Base-by-base conservation (phyloP, 371 early-diverging fungal species). In the Scutellospora calospora region DNA sequence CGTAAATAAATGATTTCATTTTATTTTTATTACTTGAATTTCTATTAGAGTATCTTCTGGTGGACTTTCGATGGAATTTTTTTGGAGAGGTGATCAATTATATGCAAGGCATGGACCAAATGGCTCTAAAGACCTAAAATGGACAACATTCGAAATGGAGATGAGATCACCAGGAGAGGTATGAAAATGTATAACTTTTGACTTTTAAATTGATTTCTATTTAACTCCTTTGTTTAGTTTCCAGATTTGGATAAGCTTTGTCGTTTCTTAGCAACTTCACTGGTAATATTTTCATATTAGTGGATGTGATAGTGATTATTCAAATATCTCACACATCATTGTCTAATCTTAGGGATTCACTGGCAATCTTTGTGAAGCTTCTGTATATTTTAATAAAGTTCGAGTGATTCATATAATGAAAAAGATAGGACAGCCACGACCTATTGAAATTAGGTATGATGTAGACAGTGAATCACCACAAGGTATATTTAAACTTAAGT, bases 31-130 rank as follows among this genome's bases (percentile, higher is more conserved):
- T 62, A 9, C 9, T 29, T 29, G 14, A 27, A n/a, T n/a, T n/a
- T n/a, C n/a, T n/a, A n/a, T n/a, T n/a, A 91, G 91, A 60, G 92
- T 91, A 11, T 85, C 88, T 65, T 93, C 94, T 1, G 93, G 93
- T n/a, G 81, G 89, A 54, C 88, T 93, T 68, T 93, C 94, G 81
- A 94, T 97, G 95, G 95, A 92, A 5, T 97, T 97, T 82, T 94
- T 93, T 82, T 97, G 96, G 89, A 93, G 91, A 81, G 95, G 94
- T 6, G 96, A 96, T 84, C 94, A 94, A 81, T 87, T 97, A 18
- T 95, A 91, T 83, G 94, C 96, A 1, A 95, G 92, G 81, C 83
- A 90, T 31, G 94, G 52, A 0, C 54, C 25, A 14, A 86, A 85
- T 6, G 82, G 83, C 3, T 38, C 27, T 0, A 57, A 81, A 41